phyloP scores from a whole-genome alignment of 495 filamentous ascomycete genomes.

The Xylaria venustula region DNA sequence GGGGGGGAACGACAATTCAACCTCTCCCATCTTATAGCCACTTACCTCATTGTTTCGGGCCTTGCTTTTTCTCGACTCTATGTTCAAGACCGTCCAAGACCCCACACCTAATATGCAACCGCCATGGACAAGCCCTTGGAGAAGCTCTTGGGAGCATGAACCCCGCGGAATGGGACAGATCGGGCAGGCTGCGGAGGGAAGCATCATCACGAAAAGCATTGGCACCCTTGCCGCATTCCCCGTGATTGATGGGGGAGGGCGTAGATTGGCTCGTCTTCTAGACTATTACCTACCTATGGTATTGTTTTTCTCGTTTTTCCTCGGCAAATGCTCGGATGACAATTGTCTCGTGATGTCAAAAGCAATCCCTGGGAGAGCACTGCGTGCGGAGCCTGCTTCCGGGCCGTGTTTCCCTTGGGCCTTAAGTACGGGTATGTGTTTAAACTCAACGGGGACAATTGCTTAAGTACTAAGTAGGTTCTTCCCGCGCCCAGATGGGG shows the following conservation, averaged over 20 bases:
- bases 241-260: not conserved
- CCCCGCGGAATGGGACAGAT: slow-evolving; percentile 20
- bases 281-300: too few species aligned
- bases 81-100: not conserved
- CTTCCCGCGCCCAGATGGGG: not conserved
- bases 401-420: slow-evolving; percentile 28
- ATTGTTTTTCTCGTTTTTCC: too few species aligned
- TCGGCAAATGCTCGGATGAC: slow-evolving; percentile 66
- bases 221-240: slow-evolving; percentile 18
- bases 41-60: not conserved
- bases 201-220: slow-evolving; percentile 10
- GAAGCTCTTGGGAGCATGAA: slow-evolving; percentile 5
- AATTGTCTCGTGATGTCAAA: slow-evolving; percentile 12
- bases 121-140: not conserved
- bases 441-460: slow-evolving; percentile 19
- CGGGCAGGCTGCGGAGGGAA: slow-evolving; percentile 27
- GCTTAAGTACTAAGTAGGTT: too few species aligned
- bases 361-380: slow-evolving; percentile 1
- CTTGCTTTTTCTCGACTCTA: not conserved
- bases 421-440: too few species aligned
- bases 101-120: slow-evolving; percentile 5
- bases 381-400: slow-evolving; percentile 13
- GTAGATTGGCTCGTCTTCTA: slow-evolving; percentile 19
- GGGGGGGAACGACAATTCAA: not conserved
- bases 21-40: slow-evolving; percentile 12